Evolutionary conservation across 257 asterid genomes (phyloP).

Genomic region (Buddleja alternifolia): DNA sequence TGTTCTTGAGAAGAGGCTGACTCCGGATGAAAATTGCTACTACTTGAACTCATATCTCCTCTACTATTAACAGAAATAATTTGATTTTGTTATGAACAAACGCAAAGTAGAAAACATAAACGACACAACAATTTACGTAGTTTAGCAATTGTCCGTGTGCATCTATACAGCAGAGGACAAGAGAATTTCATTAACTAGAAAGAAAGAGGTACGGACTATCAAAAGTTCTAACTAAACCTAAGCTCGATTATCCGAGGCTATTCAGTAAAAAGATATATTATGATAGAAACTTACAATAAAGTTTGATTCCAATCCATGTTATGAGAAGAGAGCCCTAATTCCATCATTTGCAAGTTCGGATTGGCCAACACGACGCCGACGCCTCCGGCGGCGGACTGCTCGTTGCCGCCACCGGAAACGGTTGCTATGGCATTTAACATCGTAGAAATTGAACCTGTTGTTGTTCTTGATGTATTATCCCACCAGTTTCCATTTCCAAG

Average conservation of each 20-base stretch:
- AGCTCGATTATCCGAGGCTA: too few relatives aligned
- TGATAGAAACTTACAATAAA: conserved; percentile 48
- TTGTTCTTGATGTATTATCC: conserved; percentile 53
- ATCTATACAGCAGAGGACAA: too few relatives aligned
- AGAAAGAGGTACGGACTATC: too few relatives aligned
- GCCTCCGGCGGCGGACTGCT: conserved; percentile 23
- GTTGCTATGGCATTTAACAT: conserved; percentile 48
- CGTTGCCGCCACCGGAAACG: conserved; percentile 33
- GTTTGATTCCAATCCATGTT: conserved; percentile 73
- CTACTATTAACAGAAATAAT: conserved; percentile 33
- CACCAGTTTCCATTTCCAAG: conserved; percentile 84
- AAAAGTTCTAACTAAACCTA: too few relatives aligned
- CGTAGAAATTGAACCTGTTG: conserved; percentile 47
- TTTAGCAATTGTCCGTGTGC: too few relatives aligned
- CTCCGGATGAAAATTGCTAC: conserved; percentile 52
- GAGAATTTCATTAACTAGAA: too few relatives aligned
- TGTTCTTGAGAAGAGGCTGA: conserved; percentile 50
- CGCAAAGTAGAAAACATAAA: too few relatives aligned
- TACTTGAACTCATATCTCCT: conserved; percentile 37
- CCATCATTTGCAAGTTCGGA: conserved; percentile 70
- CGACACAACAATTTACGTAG: too few relatives aligned
- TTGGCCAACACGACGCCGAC: conserved; percentile 37
- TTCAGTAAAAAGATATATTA: too few relatives aligned
- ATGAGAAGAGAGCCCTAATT: conserved; percentile 70
- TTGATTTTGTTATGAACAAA: too few relatives aligned